Percentiles rank a stretch among this genome's conserved stretches.
These are phyloP conservation scores for Lichtheimia ramosa DNA, from an alignment of 371 early-diverging fungal species.

Conservation along the genomic window DNA sequence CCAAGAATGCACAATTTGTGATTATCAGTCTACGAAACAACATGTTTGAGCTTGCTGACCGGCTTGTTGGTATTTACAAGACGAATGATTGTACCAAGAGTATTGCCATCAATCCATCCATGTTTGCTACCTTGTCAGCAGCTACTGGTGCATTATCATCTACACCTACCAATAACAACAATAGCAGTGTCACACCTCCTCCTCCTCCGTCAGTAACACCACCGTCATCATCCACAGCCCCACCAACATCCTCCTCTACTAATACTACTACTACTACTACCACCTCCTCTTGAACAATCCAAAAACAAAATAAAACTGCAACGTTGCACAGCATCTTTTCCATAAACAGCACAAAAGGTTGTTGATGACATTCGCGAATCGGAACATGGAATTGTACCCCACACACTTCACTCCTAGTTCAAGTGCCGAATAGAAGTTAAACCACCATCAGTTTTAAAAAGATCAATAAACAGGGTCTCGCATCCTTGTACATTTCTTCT, in stretches of 20 bases:
- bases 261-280: no score
- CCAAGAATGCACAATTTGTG: slow-evolving; percentile 98
- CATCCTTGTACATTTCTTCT: not conserved
- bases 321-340: not conserved
- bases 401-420: not conserved
- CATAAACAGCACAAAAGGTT: slow-evolving; percentile 1
- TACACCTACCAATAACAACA: not conserved
- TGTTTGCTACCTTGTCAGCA: slow-evolving; percentile 22
- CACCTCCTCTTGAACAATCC: no score
- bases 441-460: not conserved
- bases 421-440: not conserved
- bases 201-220: not conserved
- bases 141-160: not conserved
- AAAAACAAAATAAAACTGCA: not conserved
- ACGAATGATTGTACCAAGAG: slow-evolving; percentile 89
- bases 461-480: slow-evolving; percentile 1
- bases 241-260: no score
- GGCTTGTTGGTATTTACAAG: slow-evolving; percentile 99
- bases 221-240: not conserved
- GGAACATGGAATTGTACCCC: slow-evolving; percentile 8
- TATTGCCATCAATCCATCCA: slow-evolving; percentile 75
- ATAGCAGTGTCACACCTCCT: no score
- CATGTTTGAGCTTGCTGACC: slow-evolving; percentile 99
- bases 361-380: slow-evolving; percentile 12
- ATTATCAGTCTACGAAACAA: slow-evolving; percentile 99